Evolutionary conservation across 768 basidiomycete genomes (phyloP).

Genomic region (Termitomyces sp.): DNA sequence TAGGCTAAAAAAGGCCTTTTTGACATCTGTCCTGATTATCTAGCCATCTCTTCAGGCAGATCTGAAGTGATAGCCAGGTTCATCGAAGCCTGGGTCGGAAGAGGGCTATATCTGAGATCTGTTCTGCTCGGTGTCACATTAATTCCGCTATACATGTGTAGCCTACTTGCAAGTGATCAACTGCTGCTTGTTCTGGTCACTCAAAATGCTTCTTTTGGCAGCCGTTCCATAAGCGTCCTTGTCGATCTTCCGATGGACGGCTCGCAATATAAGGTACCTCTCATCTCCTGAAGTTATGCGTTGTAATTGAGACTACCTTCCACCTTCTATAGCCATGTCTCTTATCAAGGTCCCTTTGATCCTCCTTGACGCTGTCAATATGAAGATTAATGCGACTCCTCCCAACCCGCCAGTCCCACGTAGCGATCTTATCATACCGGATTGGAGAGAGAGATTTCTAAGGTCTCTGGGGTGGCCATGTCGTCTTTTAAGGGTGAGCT

Average conservation of each 20-base stretch:
- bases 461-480: conserved; percentile 26
- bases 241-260: conserved; percentile 4
- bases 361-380: conserved; percentile 30
- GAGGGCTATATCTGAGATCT: conserved; percentile 17
- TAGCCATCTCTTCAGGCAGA: neutral
- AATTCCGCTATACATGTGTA: conserved; percentile 16
- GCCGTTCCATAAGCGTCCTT: neutral
- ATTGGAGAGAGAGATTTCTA: conserved; percentile 32
- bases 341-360: conserved; percentile 34
- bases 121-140: conserved; percentile 9
- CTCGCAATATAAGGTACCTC: neutral
- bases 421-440: conserved; percentile 25
- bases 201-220: conserved; percentile 4
- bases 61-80: conserved; percentile 3
- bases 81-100: conserved; percentile 6
- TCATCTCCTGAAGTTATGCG: neutral
- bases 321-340: conserved; percentile 13
- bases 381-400: conserved; percentile 35
- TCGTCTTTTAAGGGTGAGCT: conserved; percentile 26
- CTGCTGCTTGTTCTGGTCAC: neutral
- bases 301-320: neutral
- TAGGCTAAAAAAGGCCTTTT: neutral
- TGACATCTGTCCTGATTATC: neutral
- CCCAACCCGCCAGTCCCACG: conserved; percentile 27
- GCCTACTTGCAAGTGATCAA: conserved; percentile 1